Evolutionary conservation across 2,329 filamentous ascomycete species (phyloP), one percentile per base, ranked within the genome.

Genomic region (Tothia fuscella): DNA sequence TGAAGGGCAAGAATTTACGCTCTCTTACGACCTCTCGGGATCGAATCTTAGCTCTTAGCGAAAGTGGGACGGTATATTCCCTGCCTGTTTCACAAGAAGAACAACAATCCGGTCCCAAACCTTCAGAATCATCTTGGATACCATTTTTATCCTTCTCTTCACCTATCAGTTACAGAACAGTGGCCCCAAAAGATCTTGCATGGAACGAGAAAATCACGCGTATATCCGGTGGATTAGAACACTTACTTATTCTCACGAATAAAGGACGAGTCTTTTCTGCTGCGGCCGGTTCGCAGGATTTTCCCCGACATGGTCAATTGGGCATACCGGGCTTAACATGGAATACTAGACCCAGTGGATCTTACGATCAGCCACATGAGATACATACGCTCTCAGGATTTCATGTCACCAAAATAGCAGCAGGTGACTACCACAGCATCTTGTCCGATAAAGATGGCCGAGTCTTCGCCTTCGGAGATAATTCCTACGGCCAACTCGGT

Each of bases 381-480:
- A 70, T 98, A 41, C 70, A 67, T 2, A 76, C 73, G 0, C 66
- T 95, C 2, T 75, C 74, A 43, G 82, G 79, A 4, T 81, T 80
- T 48, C 72, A 82, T 4, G 76, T 91, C 34, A 62, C 67, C 4
- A 73, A 83, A 49, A 80, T 96, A 44, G 88, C 89, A 1, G 67
- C 85, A 2, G 91, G 91, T 19, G 87, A 94, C 55, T 78, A 80
- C 50, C 91, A 98, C 62, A 93, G 86, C 3, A 64, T 93, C 2
- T 82, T 78, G 1, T 70, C 87, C 13, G 84, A 89, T 55, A 74
- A 74, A 46, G 69, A 80, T 40, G 89, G 89, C 13, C 75, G 78
- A 13, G 72, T 91, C 13, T 94, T 91, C 59, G 71, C 78, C 5
- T 96, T 93, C 63, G 91, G 91, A 28, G 88, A 96, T 59, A 96